Percentiles rank a stretch among this genome's conserved stretches.
Evolutionary conservation across 768 basidiomycete genomes (phyloP).

Genomic region (Daedalea quercina): DNA sequence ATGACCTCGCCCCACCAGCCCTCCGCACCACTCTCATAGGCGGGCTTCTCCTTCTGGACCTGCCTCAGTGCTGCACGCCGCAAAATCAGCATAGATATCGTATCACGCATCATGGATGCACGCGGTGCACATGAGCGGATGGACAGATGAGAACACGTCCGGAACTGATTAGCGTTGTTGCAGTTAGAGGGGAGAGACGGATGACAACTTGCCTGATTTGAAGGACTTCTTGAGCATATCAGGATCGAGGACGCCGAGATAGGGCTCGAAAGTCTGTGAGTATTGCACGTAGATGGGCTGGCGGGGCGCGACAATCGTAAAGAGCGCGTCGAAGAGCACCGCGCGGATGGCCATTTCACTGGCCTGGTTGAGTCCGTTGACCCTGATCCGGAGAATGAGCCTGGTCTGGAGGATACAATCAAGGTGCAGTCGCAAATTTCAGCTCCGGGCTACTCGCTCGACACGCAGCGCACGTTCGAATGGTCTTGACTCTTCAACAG

Average conservation of each 20-base stretch:
- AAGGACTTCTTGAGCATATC: conserved; percentile 50
- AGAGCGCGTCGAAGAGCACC: conserved; percentile 74
- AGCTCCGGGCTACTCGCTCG: too few relatives aligned
- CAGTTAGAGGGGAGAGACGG: background rate
- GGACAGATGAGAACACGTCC: too few relatives aligned
- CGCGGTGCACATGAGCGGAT: too few relatives aligned
- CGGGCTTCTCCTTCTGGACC: conserved; percentile 53
- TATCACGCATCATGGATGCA: too few relatives aligned
- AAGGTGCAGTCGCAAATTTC: too few relatives aligned
- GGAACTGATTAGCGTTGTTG: too few relatives aligned
- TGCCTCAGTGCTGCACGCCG: conserved; percentile 36
- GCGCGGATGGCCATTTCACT: conserved; percentile 44
- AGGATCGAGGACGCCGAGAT: conserved; percentile 55
- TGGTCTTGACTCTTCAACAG: too few relatives aligned
- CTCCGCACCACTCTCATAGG: conserved; percentile 46
- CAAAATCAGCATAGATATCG: too few relatives aligned
- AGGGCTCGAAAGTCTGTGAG: conserved; percentile 58
- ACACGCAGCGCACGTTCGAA: too few relatives aligned
- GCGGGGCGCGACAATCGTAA: conserved; percentile 69
- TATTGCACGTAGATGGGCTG: conserved; percentile 62
- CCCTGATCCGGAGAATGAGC: too few relatives aligned
- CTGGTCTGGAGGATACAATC: too few relatives aligned
- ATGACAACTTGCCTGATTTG: conserved; percentile 41
- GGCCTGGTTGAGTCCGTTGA: too few relatives aligned
- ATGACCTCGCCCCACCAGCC: conserved; percentile 81